Percentiles rank a stretch among this genome's conserved stretches.
Conservation (phyloP, 805 yeast genomes). For the Phaffomyces opuntiae region DNA sequence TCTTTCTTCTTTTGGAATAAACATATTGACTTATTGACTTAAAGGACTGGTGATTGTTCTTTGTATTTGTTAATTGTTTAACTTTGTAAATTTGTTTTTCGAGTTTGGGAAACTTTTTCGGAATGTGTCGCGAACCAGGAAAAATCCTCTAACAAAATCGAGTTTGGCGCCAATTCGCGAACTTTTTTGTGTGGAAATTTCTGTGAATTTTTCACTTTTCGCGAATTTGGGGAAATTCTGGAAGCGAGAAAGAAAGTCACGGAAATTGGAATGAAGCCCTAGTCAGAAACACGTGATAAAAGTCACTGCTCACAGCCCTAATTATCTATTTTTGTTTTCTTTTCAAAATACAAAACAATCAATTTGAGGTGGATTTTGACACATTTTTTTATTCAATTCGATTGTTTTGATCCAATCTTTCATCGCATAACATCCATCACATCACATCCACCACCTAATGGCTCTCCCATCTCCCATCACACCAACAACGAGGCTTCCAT, state of each 20-base stretch:
- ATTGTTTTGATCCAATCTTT: not conserved
- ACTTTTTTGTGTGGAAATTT: not conserved
- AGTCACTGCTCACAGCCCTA: no score
- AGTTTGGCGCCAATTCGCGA: conserved; percentile 1
- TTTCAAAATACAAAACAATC: no score
- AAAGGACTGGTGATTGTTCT: no score
- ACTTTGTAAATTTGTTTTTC: conserved; percentile 8
- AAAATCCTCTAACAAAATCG: not conserved
- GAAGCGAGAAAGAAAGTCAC: not conserved
- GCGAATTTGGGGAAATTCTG: not conserved
- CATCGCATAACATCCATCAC: not conserved
- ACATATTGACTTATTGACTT: conserved; percentile 54
- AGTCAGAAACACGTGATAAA: no score
- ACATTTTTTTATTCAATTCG: no score
- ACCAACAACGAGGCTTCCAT: not conserved
- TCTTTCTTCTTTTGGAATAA: conserved; percentile 99
- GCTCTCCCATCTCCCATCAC: not conserved
- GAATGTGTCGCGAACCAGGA: conserved; percentile 14
- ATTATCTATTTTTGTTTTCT: no score
- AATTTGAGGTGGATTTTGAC: no score
- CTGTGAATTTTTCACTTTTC: not conserved
- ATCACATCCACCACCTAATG: not conserved
- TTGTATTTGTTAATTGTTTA: no score
- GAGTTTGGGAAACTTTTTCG: conserved; percentile 11
- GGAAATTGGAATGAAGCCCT: no score